Base-by-base conservation (phyloP, 2,329 filamentous ascomycete genomes). In the Fusarium tuaranense region DNA sequence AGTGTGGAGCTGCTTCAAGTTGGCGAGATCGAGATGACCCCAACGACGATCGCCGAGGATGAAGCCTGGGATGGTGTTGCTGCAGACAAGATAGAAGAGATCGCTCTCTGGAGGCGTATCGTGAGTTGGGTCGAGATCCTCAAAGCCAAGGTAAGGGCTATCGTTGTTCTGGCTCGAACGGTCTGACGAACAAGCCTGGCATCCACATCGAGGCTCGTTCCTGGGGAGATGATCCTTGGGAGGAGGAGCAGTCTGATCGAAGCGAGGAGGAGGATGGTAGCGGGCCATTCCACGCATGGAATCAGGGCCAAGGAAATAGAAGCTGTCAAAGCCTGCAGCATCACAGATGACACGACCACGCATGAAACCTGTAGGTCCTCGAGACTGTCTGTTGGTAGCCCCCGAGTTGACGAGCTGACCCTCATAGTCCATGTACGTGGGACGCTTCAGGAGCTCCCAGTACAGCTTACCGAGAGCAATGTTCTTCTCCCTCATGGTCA, bases 371-470 rank as follows among this genome's bases (percentile, higher is more conserved):
- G 81, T 82, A 22, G 80, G 79, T 4, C 80, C 81, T n/a, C 77
- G 75, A 34, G 74, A 73, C 13, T 75, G 73, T 18, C 77, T 75
- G 58, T 76, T 79, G 8, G 72, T 75, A 0, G 71, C 72, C 3
- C 78, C 75, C 5, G 76, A 80, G 58, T 81, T 80, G 30, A 83
- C 82, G 7, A 87, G 78, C 20, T 78, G 78, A 5, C 86, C 86
- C 13, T 86, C 83, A 20, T 88, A 87, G 8, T 86, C 82, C 82
- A 85, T 87, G 69, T 87, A 87, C 0, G 80, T 82, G 1, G 86
- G 86, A 12, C 81, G 80, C 72, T 87, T 84, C 27, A 84, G 79
- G 8, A 88, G 82, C 18, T 86, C 84, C 86, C 87, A 88, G 78
- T 84, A 86, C n/a, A 82, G 58, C 75, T 81, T 84, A 10, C 87